A percentile compares a stretch with the other conserved stretches of the same genome.
These are phyloP conservation scores for Carex myosuroides DNA, from an alignment of 176 grass and related monocot genomes.

Conservation along the genomic window DNA sequence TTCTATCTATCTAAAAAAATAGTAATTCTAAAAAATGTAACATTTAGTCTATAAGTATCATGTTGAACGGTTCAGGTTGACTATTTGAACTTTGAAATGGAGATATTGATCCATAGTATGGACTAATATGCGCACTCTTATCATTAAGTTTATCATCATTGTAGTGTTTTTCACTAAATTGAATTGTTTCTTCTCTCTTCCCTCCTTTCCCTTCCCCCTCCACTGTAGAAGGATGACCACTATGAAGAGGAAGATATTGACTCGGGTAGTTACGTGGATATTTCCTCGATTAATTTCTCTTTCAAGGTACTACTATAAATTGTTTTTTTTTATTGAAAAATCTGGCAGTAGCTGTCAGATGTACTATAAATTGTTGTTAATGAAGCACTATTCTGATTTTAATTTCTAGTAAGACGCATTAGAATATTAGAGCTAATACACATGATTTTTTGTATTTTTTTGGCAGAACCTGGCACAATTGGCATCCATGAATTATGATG, in stretches of 20 bases:
- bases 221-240: constrained; percentile 8
- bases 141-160: constrained; percentile 6
- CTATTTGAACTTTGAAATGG: too few relatives aligned
- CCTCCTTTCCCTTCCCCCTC: neutral
- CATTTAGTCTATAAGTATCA: too few relatives aligned
- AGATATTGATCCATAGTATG: too few relatives aligned
- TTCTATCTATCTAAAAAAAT: too few relatives aligned
- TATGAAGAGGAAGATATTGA: constrained; percentile 18
- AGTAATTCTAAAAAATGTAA: too few relatives aligned
- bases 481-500: constrained; percentile 39
- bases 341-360: too few relatives aligned
- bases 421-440: neutral
- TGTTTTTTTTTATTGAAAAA: neutral
- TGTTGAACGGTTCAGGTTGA: too few relatives aligned
- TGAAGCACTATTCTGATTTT: neutral
- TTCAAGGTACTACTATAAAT: constrained; percentile 31
- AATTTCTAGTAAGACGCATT: neutral
- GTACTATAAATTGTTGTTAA: neutral
- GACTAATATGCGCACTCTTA: neutral
- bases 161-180: neutral
- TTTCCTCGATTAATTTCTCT: constrained; percentile 42
- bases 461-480: constrained; percentile 32
- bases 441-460: neutral
- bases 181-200: neutral
- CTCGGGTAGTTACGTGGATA: constrained; percentile 21